Evolutionary conservation across 163 green algal species (phyloP).

Genomic region (Prototheca wickerhamii): DNA sequence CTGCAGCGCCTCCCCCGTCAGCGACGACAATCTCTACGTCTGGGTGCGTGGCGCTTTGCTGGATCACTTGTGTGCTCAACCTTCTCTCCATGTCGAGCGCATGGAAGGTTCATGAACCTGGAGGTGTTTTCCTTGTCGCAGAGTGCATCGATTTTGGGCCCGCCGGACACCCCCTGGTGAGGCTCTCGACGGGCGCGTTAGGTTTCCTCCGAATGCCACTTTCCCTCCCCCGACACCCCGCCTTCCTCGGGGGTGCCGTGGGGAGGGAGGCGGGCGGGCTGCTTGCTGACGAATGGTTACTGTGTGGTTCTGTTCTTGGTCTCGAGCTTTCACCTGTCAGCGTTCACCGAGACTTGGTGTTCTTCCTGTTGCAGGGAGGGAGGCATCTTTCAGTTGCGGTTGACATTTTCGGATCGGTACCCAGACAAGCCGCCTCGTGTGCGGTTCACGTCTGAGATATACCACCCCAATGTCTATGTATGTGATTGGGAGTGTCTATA

Average conservation of each 20-base stretch:
- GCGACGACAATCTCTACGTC: conserved; percentile 90
- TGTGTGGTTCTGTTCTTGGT: too few species aligned
- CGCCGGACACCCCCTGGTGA: conserved; percentile 90
- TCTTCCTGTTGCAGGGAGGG: conserved; percentile 19
- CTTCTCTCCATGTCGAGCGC: not conserved
- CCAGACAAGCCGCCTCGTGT: conserved; percentile 64
- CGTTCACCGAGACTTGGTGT: too few species aligned
- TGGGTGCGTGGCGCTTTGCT: conserved; percentile 40
- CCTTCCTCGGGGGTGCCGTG: too few species aligned
- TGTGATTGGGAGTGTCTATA: too few species aligned
- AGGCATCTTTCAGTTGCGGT: conserved; percentile 53
- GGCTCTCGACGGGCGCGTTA: conserved; percentile 22
- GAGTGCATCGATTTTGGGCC: conserved; percentile 89
- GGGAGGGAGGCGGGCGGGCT: too few species aligned
- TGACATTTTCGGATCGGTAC: conserved; percentile 58
- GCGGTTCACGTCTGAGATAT: conserved; percentile 60
- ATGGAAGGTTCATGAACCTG: too few species aligned
- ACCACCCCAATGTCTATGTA: conserved; percentile 70
- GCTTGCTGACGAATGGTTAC: too few species aligned
- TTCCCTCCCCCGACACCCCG: too few species aligned
- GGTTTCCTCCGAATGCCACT: not conserved
- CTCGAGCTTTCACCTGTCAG: too few species aligned
- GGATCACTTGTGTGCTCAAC: not conserved
- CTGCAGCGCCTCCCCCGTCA: conserved; percentile 29
- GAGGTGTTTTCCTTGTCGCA: too few species aligned